A percentile compares a stretch with the other conserved stretches of the same genome.
These are phyloP conservation scores for Ophiocordyceps australis DNA, from an alignment of 2,329 filamentous ascomycete species.

Conservation along the genomic window DNA sequence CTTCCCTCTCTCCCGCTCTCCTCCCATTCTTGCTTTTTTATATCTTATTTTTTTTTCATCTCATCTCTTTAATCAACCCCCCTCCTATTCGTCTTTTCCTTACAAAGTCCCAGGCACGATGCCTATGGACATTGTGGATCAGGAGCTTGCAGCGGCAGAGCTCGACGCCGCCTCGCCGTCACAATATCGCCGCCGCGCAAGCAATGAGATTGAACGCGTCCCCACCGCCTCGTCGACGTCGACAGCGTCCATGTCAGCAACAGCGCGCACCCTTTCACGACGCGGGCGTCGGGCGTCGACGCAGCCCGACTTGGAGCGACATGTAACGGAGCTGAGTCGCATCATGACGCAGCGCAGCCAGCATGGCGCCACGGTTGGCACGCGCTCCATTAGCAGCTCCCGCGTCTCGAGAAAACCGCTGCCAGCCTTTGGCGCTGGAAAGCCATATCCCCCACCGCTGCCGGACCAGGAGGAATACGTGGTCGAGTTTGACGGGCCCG, in stretches of 20 bases:
- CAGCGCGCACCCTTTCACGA: slow-evolving; percentile 18
- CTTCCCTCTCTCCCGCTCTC: too few species aligned
- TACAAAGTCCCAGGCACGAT: too few species aligned
- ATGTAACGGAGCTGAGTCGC: slow-evolving; percentile 50
- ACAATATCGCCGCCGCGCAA: slow-evolving; percentile 19
- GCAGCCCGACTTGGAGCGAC: slow-evolving; percentile 47
- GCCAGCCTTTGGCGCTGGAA: slow-evolving; percentile 55
- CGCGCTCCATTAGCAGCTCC: slow-evolving; percentile 16
- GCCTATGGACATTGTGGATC: slow-evolving; percentile 33
- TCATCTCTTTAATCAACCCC: too few species aligned
- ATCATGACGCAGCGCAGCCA: slow-evolving; percentile 56
- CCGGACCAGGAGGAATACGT: slow-evolving; percentile 61
- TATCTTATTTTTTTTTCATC: too few species aligned
- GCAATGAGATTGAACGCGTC: slow-evolving; percentile 42
- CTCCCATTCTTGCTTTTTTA: too few species aligned
- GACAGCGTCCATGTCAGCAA: slow-evolving; percentile 28
- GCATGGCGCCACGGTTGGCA: slow-evolving; percentile 55
- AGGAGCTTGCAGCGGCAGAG: slow-evolving; percentile 34
- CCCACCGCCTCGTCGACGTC: slow-evolving; percentile 30
- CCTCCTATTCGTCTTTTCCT: background rate
- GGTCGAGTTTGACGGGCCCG: slow-evolving; percentile 67
- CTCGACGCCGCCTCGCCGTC: slow-evolving; percentile 29
- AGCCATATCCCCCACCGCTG: slow-evolving; percentile 51
- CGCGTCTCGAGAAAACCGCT: slow-evolving; percentile 38
- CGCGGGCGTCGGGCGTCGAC: slow-evolving; percentile 39